Evolutionary conservation across 306 rosid genomes (phyloP).

Genomic region (Rubus idaeus): DNA sequence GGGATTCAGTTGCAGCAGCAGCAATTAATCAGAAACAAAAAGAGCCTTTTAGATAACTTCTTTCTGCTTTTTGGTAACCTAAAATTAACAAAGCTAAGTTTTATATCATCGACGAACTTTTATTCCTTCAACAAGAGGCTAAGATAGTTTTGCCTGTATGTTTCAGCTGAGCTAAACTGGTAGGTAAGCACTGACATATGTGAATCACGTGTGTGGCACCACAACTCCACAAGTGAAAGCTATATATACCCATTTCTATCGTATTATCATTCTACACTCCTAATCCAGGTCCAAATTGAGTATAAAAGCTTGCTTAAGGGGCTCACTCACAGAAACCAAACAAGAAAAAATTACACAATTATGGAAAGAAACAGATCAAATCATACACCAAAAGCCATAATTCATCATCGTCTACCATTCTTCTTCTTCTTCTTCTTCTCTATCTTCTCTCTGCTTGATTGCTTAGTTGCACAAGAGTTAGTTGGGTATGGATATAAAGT

Average conservation of each 20-base stretch:
- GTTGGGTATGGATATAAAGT: constrained; percentile 65
- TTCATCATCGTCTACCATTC: not conserved
- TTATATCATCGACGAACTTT: not conserved
- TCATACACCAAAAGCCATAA: not conserved
- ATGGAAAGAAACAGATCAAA: constrained; percentile 8
- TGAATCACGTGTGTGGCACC: not conserved
- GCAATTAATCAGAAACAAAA: not conserved
- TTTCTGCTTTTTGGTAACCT: not conserved
- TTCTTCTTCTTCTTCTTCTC: not conserved
- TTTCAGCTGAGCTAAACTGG: not conserved
- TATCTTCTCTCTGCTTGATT: not conserved
- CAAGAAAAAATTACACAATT: not conserved
- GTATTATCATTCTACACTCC: not conserved
- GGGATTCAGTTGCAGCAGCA: not conserved
- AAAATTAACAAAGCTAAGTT: not conserved
- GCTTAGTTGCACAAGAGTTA: constrained; percentile 3
- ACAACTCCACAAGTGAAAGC: not conserved
- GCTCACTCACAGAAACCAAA: not conserved
- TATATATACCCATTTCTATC: not conserved
- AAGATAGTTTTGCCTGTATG: not conserved
- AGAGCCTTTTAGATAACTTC: not conserved
- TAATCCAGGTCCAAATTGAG: not conserved
- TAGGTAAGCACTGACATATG: not conserved
- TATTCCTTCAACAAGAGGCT: not conserved
- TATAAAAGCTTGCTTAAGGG: not conserved